phyloP scores from a whole-genome alignment of 305 asterid genomes.

The Fraxinus nigra region DNA sequence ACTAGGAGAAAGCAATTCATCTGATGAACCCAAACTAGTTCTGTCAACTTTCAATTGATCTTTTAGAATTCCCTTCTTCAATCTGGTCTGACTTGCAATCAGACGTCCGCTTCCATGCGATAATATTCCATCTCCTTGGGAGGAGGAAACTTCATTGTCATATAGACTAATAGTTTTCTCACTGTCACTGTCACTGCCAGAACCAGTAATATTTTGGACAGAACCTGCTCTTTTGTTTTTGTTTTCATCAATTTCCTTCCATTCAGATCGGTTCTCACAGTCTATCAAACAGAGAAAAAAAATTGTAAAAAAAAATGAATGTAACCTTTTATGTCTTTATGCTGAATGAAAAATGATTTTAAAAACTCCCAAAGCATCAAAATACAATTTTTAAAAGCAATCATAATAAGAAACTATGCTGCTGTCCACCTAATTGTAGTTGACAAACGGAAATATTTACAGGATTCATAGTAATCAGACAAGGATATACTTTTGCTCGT shows the following conservation, averaged over 20 bases:
- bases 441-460: neutral
- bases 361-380: neutral
- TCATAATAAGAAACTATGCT: neutral
- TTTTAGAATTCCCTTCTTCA: constrained; percentile 18
- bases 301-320: neutral
- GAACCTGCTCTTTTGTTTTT: neutral
- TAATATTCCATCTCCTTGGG: neutral
- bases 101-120: neutral
- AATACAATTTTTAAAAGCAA: neutral
- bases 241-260: neutral
- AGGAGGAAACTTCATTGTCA: neutral
- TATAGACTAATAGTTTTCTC: neutral
- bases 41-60: constrained; percentile 15
- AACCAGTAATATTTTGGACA: neutral
- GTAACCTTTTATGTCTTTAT: neutral
- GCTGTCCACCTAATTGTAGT: neutral
- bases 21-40: neutral
- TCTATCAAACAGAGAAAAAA: neutral
- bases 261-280: neutral
- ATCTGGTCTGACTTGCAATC: constrained; percentile 29
- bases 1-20: constrained; percentile 19
- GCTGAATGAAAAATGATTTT: neutral
- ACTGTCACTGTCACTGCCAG: neutral
- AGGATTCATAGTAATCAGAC: neutral
- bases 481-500: neutral